phyloP scores from a whole-genome alignment of 208 protist species.

The Trypanosoma lewisi region DNA sequence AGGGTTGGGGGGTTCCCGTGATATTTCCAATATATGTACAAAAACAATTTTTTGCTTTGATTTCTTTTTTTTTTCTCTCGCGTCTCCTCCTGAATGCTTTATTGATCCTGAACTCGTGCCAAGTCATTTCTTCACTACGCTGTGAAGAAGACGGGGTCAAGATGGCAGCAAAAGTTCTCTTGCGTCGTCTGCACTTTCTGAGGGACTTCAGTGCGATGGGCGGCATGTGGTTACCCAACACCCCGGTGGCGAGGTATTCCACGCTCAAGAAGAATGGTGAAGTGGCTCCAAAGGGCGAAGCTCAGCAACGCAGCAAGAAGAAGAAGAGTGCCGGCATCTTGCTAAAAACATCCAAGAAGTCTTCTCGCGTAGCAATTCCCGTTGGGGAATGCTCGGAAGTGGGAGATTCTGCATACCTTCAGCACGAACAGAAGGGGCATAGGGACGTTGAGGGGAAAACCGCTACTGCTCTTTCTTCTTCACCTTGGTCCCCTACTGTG shows the following conservation, averaged over 20 bases:
- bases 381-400: not conserved
- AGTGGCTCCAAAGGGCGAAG: not conserved
- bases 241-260: slow-evolving; percentile 5
- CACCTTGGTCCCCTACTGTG: slow-evolving; percentile 17
- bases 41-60: not conserved
- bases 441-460: not conserved
- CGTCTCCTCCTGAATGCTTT: not conserved
- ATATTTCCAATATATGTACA: too few species aligned
- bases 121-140: not conserved
- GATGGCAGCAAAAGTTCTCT: not conserved
- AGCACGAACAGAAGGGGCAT: not conserved
- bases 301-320: slow-evolving; percentile 1
- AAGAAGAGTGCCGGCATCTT: not conserved
- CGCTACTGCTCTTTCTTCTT: not conserved
- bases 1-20: not conserved
- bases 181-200: not conserved
- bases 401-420: too few species aligned
- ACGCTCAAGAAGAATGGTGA: not conserved
- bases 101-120: not conserved
- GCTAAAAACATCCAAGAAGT: not conserved
- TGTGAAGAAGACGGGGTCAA: not conserved
- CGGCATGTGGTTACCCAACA: not conserved
- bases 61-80: slow-evolving; percentile 1
- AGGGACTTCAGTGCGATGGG: not conserved
- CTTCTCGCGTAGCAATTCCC: not conserved